Percentiles rank a stretch among this genome's conserved stretches.
These are phyloP conservation scores for Begonia loranthoides DNA, from an alignment of 306 rosid species.

Conservation along the genomic window DNA sequence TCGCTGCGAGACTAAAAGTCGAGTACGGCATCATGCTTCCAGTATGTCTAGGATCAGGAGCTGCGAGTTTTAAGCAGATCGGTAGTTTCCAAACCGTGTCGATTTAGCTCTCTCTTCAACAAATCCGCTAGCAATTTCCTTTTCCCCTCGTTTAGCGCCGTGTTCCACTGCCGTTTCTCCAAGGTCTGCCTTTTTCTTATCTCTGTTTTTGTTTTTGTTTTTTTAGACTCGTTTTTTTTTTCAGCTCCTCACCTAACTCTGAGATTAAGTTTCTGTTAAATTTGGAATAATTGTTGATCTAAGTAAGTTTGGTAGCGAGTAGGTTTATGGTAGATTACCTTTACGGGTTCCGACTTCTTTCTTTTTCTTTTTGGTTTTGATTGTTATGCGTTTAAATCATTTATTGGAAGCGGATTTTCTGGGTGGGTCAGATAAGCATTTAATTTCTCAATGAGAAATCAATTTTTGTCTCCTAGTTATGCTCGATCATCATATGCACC, in stretches of 20 bases:
- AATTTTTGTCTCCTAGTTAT: too few relatives aligned
- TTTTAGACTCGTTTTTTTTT: background rate
- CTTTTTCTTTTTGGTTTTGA: background rate
- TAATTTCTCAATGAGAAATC: background rate
- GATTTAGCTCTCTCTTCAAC: too few relatives aligned
- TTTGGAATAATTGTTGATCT: background rate
- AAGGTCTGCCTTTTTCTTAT: background rate
- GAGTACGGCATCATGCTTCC: too few relatives aligned
- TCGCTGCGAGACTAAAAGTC: too few relatives aligned
- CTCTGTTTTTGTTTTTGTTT: background rate
- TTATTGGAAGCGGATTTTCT: background rate
- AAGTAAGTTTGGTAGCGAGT: background rate
- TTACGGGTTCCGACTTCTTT: background rate
- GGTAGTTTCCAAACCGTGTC: too few relatives aligned
- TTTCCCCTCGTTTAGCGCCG: background rate
- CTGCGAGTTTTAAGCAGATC: too few relatives aligned
- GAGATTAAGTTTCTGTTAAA: background rate
- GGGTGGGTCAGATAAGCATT: background rate
- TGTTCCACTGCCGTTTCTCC: background rate
- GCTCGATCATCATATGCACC: too few relatives aligned
- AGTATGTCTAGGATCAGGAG: too few relatives aligned
- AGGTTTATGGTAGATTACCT: background rate
- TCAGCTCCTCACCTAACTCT: conserved; percentile 3
- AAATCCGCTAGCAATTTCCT: background rate
- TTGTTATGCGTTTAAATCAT: background rate